Percentiles rank a stretch among this genome's conserved stretches.
Conservation (phyloP, 441 rosid genomes). For the Populus hybrid region DNA sequence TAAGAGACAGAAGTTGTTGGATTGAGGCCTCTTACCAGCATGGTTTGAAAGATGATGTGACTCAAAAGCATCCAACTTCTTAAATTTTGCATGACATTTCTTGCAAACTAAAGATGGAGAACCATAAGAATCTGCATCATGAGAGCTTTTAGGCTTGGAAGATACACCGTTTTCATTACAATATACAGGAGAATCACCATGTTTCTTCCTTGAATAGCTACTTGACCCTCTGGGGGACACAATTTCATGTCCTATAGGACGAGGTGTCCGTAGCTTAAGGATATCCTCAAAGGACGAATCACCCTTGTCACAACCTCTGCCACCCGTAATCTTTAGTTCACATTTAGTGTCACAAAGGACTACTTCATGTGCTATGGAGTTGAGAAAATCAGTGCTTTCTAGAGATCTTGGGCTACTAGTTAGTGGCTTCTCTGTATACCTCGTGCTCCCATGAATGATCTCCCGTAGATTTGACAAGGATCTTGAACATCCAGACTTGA, state of each 20-base stretch:
- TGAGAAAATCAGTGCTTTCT: constrained; percentile 31
- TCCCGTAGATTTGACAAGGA: constrained; percentile 42
- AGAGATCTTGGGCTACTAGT: constrained; percentile 52
- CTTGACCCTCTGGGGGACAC: constrained; percentile 11
- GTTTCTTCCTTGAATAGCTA: constrained; percentile 19
- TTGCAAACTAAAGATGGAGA: constrained; percentile 33
- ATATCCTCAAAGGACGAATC: constrained; percentile 25
- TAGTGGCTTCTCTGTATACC: constrained; percentile 28
- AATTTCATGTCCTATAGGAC: constrained; percentile 18
- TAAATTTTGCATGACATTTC: constrained; percentile 43
- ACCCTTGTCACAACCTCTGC: background rate
- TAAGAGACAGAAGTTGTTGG: background rate
- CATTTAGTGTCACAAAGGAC: constrained; percentile 27
- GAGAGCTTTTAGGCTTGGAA: constrained; percentile 12
- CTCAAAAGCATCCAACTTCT: constrained; percentile 47
- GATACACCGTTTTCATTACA: constrained; percentile 9
- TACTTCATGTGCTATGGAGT: constrained; percentile 34
- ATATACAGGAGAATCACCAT: constrained; percentile 8
- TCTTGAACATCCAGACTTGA: constrained; percentile 37
- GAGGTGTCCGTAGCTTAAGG: constrained; percentile 32
- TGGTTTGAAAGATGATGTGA: constrained; percentile 52
- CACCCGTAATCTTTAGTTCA: constrained; percentile 30
- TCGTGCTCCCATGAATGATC: constrained; percentile 41
- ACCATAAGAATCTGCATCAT: constrained; percentile 26
- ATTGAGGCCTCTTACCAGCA: constrained; percentile 39